phyloP scores from a whole-genome alignment of 192 early-diverging fungal genomes.

The Phlyctochytrium planicorne region DNA sequence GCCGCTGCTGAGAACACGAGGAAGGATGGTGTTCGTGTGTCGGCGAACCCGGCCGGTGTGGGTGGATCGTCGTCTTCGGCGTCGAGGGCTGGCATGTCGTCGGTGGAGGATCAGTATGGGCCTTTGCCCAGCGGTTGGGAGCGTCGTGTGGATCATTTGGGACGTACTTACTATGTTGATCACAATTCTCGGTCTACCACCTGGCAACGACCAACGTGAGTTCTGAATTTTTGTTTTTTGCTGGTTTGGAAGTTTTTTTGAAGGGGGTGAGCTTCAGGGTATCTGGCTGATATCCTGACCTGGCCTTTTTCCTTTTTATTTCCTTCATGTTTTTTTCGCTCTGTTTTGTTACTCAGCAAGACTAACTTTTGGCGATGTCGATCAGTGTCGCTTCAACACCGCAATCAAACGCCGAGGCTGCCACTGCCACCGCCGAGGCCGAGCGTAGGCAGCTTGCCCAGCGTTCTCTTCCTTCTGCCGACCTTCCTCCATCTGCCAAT shows the following conservation, averaged over 20 bases:
- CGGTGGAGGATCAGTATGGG: slow-evolving; percentile 60
- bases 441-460: slow-evolving; percentile 81
- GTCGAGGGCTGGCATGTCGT: slow-evolving; percentile 28
- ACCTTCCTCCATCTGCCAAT: slow-evolving; percentile 29
- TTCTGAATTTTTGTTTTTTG: slow-evolving; percentile 4
- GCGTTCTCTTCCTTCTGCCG: slow-evolving; percentile 70
- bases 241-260: neutral
- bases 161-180: slow-evolving; percentile 96
- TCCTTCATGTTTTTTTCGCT: neutral
- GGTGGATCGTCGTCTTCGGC: slow-evolving; percentile 16
- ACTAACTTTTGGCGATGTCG: no score
- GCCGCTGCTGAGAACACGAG: neutral
- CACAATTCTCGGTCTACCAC: slow-evolving; percentile 96
- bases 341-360: slow-evolving; percentile 1
- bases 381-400: slow-evolving; percentile 18
- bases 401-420: neutral
- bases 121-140: slow-evolving; percentile 79
- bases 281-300: no score
- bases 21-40: slow-evolving; percentile 3
- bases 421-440: slow-evolving; percentile 53
- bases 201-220: slow-evolving; percentile 70
- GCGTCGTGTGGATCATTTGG: slow-evolving; percentile 87
- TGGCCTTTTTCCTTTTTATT: neutral
- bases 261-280: no score
- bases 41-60: neutral